Evolutionary conservation across 2,329 filamentous ascomycete species (phyloP), one percentile per base, ranked within the genome.

Genomic region (Penicillium verrucosum): DNA sequence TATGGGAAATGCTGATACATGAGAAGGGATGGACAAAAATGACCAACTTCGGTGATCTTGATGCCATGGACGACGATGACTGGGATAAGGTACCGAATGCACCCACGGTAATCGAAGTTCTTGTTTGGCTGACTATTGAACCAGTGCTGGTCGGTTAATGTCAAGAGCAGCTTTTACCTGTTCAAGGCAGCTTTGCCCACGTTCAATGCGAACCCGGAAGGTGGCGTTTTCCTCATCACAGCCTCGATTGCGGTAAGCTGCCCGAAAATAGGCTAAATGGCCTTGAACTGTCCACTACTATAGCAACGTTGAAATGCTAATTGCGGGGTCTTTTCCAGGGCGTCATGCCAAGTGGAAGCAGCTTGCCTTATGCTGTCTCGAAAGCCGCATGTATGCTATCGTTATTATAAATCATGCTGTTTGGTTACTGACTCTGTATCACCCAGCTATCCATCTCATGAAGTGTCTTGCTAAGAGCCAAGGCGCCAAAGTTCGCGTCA

Each of bases 341-440:
- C 44, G 63, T 81, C 58, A 68, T 75, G n/a, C 71, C 81, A 50
- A 70, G 68, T 51, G 84, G 84, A 5, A 83, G 80, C 62, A 82
- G 80, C 41, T 81, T 86, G 86, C 84, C 90, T 4, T 94, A 94
- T 67, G 80, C 85, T 0, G 87, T 92, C 18, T 89, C 88, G 37
- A 94, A 94, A 70, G 83, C 89, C 0, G 90, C 90, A 11, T 84
- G 87, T 75, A 70, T 46, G 57, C 21, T 42, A 9, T 29, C 56
- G 74, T 29, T 23, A 42, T 16, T 4, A 23, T 23, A 16, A 21
- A 37, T 2, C 32, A 23, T 32, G 25, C 11, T n/a, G 12, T 11
- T 44, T 23, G 27, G 5, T 50, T 23, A 42, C 52, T 62, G 16
- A 57, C 40, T 45, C 27, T 36, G 18, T 10, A 38, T 48, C 37